Conservation (phyloP, 2,329 filamentous ascomycete species). For the Fusarium globosum region DNA sequence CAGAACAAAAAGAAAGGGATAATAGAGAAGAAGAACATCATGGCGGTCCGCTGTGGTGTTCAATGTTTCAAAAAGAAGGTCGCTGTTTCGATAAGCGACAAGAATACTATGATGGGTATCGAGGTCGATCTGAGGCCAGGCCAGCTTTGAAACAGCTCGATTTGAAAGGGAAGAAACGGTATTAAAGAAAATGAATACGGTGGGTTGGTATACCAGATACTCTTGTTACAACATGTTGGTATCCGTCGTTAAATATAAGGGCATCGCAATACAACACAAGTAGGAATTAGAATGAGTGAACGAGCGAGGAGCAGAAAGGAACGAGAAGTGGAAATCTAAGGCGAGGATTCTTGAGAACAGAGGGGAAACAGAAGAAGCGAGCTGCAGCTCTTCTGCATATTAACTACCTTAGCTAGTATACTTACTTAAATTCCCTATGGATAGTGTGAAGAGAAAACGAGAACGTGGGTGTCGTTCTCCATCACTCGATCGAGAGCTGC, state of each 20-base stretch:
- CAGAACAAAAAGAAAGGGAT: slow-evolving; percentile 14
- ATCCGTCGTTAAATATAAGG: not conserved
- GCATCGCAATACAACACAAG: not conserved
- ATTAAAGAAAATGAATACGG: not conserved
- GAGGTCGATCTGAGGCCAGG: slow-evolving; percentile 26
- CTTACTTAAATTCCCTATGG: not conserved
- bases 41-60: not conserved
- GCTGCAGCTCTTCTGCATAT: slow-evolving; percentile 18
- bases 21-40: slow-evolving; percentile 17
- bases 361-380: slow-evolving; percentile 1
- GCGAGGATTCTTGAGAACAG: slow-evolving; percentile 15
- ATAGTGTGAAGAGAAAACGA: not conserved
- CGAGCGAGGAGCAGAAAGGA: slow-evolving; percentile 1
- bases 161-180: slow-evolving; percentile 1
- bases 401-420: not conserved
- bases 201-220: slow-evolving; percentile 26
- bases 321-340: not conserved
- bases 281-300: slow-evolving; percentile 5
- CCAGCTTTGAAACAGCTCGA: slow-evolving; percentile 35
- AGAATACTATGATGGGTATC: not conserved
- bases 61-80: slow-evolving; percentile 11
- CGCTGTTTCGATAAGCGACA: slow-evolving; percentile 7
- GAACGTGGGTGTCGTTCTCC: slow-evolving; percentile 6
- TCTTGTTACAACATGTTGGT: slow-evolving; percentile 18
- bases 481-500: slow-evolving; percentile 29